These are phyloP conservation scores for Fomitopsis pulvina DNA, from an alignment of 768 basidiomycete species.

Conservation along the genomic window DNA sequence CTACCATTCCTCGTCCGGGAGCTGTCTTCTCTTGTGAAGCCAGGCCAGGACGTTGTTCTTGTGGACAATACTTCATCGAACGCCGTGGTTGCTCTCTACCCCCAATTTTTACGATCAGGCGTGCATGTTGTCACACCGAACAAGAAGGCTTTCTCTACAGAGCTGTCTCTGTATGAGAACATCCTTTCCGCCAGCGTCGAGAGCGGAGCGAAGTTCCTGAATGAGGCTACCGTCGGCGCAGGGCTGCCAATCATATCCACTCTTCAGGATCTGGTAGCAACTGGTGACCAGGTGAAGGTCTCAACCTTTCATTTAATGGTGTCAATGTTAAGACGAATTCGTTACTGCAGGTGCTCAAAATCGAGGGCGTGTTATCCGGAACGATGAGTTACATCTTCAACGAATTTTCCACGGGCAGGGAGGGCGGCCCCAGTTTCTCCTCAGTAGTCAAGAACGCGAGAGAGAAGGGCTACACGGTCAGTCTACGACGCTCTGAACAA, in stretches of 20 bases:
- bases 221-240: slow-evolving; percentile 94
- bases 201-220: slow-evolving; percentile 62
- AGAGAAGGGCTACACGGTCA: slow-evolving; percentile 90
- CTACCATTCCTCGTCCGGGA: slow-evolving; percentile 33
- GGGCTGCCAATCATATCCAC: slow-evolving; percentile 91
- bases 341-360: slow-evolving; percentile 40
- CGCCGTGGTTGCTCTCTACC: slow-evolving; percentile 74
- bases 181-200: slow-evolving; percentile 56
- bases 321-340: neutral
- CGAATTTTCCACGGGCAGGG: slow-evolving; percentile 71
- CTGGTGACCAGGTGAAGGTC: slow-evolving; percentile 80
- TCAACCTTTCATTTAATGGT: neutral
- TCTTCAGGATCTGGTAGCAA: slow-evolving; percentile 84
- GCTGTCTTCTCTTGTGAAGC: slow-evolving; percentile 39
- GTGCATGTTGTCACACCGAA: slow-evolving; percentile 93
- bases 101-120: slow-evolving; percentile 68
- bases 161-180: slow-evolving; percentile 55
- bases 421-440: slow-evolving; percentile 74
- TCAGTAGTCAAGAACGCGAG: slow-evolving; percentile 84
- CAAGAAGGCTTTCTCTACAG: slow-evolving; percentile 91
- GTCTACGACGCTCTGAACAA: neutral
- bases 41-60: slow-evolving; percentile 52
- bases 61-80: slow-evolving; percentile 94
- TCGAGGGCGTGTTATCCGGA: slow-evolving; percentile 97
- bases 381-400: slow-evolving; percentile 99